Base-by-base conservation (phyloP, 2,329 filamentous ascomycete species). In the Venturia carpophila region DNA sequence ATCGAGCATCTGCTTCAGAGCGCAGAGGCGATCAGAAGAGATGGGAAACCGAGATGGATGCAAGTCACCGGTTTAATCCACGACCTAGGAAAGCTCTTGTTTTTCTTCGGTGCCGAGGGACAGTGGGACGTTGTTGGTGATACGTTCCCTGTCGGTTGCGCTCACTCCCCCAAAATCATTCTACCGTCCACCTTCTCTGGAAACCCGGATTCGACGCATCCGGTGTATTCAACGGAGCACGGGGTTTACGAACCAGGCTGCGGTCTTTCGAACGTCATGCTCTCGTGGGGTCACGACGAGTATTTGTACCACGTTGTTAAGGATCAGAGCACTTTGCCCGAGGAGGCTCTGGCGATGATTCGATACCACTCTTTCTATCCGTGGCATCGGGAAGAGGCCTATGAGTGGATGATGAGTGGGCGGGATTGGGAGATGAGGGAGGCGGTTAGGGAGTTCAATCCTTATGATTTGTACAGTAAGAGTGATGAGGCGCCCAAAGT, bases 71-170 rank as follows among this genome's bases (percentile, higher is more conserved):
- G 89, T 7, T 81, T 92, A 30, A 87, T 92, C 74, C 89, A 92
- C 76, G 89, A 92, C 73, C 81, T 92, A 0, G 89, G 89, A 75
- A 92, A 92, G 78, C 83, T 92, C 13, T 83, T 91, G 68, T 90
- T 87, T 80, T 90, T 91, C 79, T 89, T 89, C 78, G 89, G 85
- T 67, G 90, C 89, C n/a, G 79, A 88, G 71, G 91, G 91, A 63
- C 92, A 96, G 78, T 96, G 92, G 92, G 91, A 95, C 72, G 91
- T 96, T 3, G 92, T 96, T 34, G 92, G 92, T 66, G 89, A 92
- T 76, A 92, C 89, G 0, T 92, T 92, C 77, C 87, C 88, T 58
- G 87, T 92, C 52, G 89, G 89, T 70, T 91, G 88, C 75, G 83
- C 82, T 68, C 91, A 90, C 73, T 87, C 91, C 72, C 79, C 87